These are phyloP conservation scores for Erigeron philadelphicus DNA, from an alignment of 140 eudicot species.

Conservation along the genomic window DNA sequence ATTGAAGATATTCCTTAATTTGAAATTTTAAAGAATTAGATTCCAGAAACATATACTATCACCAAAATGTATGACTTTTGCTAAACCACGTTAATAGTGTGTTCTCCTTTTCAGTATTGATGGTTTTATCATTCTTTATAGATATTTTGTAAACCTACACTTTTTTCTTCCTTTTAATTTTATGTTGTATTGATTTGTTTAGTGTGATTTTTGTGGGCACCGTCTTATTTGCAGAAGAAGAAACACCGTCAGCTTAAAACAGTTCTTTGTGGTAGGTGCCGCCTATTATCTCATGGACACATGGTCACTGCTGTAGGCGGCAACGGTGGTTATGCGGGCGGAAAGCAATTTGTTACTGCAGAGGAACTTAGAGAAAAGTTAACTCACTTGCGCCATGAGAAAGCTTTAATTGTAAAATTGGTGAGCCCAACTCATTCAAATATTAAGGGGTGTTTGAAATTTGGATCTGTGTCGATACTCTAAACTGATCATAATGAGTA, in stretches of 20 bases:
- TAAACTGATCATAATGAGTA: too few species aligned
- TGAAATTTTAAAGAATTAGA: too few species aligned
- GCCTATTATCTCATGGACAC: constrained; percentile 84
- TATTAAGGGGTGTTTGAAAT: neutral
- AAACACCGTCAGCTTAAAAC: constrained; percentile 78
- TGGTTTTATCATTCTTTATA: neutral
- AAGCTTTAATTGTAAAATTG: constrained; percentile 85
- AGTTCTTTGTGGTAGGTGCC: constrained; percentile 87
- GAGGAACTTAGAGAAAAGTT: constrained; percentile 92
- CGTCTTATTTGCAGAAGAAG: constrained; percentile 65
- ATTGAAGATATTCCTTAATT: too few species aligned
- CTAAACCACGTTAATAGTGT: neutral
- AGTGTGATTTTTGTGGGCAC: constrained; percentile 8
- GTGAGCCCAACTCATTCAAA: constrained; percentile 34
- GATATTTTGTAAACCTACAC: neutral
- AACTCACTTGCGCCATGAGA: constrained; percentile 79
- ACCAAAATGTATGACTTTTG: neutral
- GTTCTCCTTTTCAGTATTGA: neutral
- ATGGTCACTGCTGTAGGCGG: constrained; percentile 99
- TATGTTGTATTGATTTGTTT: constrained; percentile 14
- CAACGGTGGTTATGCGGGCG: constrained; percentile 94
- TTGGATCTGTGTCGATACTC: too few species aligned
- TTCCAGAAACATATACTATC: too few species aligned
- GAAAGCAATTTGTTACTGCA: constrained; percentile 92
- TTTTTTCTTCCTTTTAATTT: neutral